Conservation (phyloP, 192 early-diverging fungal species). For the Lobosporangium transversale region DNA sequence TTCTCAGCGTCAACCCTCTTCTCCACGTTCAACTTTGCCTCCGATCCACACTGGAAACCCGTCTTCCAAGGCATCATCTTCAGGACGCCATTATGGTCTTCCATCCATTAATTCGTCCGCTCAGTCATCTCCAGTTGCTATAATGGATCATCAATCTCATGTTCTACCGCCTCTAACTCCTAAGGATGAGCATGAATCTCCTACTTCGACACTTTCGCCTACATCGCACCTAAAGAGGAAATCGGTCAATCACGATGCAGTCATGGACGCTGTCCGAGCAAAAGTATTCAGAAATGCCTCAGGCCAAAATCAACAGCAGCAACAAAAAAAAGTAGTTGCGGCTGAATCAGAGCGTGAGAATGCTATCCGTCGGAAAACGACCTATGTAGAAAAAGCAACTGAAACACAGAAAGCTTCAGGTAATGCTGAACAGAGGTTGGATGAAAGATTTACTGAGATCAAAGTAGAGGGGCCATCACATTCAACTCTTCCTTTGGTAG, state of each 20-base stretch:
- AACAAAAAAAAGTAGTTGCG: conserved; percentile 24
- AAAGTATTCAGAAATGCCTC: conserved; percentile 53
- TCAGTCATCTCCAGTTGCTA: conserved; percentile 35
- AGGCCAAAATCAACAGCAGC: conserved; percentile 32
- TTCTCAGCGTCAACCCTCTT: conserved; percentile 29
- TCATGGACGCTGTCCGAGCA: conserved; percentile 57
- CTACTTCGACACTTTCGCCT: conserved; percentile 46
- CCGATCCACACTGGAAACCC: conserved; percentile 18
- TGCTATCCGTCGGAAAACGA: conserved; percentile 13
- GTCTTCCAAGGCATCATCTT: conserved; percentile 11
- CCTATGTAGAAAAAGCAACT: conserved; percentile 12
- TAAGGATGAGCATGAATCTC: conserved; percentile 43
- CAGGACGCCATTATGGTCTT: conserved; percentile 29
- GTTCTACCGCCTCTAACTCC: conserved; percentile 46
- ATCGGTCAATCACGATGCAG: conserved; percentile 55
- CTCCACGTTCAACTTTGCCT: conserved; percentile 38
- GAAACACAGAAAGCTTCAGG: conserved; percentile 5
- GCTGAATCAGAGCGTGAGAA: conserved; percentile 11
- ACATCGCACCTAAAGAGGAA: conserved; percentile 38
- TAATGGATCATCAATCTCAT: conserved; percentile 42
- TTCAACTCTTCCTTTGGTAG: conserved; percentile 3
- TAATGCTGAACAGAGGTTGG: conserved; percentile 2
- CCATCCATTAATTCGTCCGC: conserved; percentile 21
- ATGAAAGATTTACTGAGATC: conserved; percentile 14
- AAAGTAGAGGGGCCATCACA: conserved; percentile 8